These are phyloP conservation scores for Infundibulicybe gibba DNA, from an alignment of 768 basidiomycete species.

Conservation along the genomic window DNA sequence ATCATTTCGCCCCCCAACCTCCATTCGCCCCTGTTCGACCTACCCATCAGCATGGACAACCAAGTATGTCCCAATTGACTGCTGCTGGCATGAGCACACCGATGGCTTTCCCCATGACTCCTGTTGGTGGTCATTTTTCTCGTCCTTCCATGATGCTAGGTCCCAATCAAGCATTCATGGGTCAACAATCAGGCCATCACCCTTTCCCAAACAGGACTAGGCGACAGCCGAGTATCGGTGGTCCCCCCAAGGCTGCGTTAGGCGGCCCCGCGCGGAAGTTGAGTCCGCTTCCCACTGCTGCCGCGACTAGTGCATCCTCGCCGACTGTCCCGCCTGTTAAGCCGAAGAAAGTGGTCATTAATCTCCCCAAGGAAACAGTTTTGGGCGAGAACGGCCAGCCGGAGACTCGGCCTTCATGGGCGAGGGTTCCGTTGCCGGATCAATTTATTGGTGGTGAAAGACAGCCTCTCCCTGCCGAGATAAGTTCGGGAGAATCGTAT, in stretches of 20 bases:
- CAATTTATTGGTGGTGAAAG: constrained; percentile 19
- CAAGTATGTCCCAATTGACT: constrained; percentile 64
- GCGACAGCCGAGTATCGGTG: constrained; percentile 74
- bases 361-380: constrained; percentile 69
- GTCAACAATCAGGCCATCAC: constrained; percentile 22
- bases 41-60: constrained; percentile 47
- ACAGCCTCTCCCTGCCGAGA: constrained; percentile 21
- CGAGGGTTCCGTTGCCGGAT: constrained; percentile 49
- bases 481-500: constrained; percentile 49
- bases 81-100: constrained; percentile 58
- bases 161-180: constrained; percentile 31
- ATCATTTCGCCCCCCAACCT: constrained; percentile 53
- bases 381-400: constrained; percentile 33
- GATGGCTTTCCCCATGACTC: constrained; percentile 53
- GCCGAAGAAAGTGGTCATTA: constrained; percentile 65
- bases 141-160: constrained; percentile 43
- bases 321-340: constrained; percentile 34
- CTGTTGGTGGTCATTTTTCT: constrained; percentile 55
- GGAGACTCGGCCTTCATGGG: constrained; percentile 51
- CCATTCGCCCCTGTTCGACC: constrained; percentile 52
- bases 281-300: constrained; percentile 52
- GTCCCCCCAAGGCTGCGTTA: constrained; percentile 83
- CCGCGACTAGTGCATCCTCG: constrained; percentile 13
- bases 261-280: constrained; percentile 79
- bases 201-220: constrained; percentile 61